A percentile compares a stretch with the other conserved stretches of the same genome.
Conservation (phyloP, 352 stramenopile species). For the Phytophthora macrochlamydospora region DNA sequence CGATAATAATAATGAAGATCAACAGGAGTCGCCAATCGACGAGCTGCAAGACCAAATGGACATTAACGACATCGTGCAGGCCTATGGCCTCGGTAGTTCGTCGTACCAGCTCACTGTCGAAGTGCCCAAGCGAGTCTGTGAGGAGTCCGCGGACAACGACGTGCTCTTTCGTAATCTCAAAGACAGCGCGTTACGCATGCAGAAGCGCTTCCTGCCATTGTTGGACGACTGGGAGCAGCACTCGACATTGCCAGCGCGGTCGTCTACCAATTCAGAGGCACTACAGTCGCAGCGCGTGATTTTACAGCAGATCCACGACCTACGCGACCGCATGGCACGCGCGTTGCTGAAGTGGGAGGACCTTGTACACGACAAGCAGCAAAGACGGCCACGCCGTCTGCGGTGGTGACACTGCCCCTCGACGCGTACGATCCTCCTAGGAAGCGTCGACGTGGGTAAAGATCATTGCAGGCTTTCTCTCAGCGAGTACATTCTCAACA, state of each 20-base stretch:
- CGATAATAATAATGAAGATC: slow-evolving; percentile 6
- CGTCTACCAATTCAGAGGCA: neutral
- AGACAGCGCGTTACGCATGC: slow-evolving; percentile 62
- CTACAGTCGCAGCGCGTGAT: slow-evolving; percentile 24
- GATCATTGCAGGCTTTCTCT: slow-evolving; percentile 49
- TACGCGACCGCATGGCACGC: slow-evolving; percentile 40
- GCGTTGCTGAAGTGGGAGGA: slow-evolving; percentile 49
- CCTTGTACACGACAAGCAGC: slow-evolving; percentile 24
- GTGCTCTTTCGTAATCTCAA: slow-evolving; percentile 58
- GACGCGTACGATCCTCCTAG: slow-evolving; percentile 29
- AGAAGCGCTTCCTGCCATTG: slow-evolving; percentile 76
- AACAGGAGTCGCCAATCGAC: slow-evolving; percentile 13
- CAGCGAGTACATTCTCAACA: slow-evolving; percentile 72
- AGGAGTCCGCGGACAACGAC: slow-evolving; percentile 71
- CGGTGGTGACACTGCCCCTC: slow-evolving; percentile 40
- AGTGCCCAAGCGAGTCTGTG: slow-evolving; percentile 60
- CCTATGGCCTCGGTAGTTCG: slow-evolving; percentile 76
- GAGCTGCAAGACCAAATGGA: slow-evolving; percentile 47
- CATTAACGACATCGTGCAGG: slow-evolving; percentile 80
- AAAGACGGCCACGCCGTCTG: slow-evolving; percentile 11
- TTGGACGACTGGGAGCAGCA: slow-evolving; percentile 62
- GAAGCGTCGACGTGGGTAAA: slow-evolving; percentile 18
- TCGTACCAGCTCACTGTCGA: slow-evolving; percentile 78
- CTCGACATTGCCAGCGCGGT: slow-evolving; percentile 22
- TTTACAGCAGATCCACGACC: slow-evolving; percentile 28